Evolutionary conservation across 2,329 filamentous ascomycete genomes (phyloP), one percentile per base, ranked within the genome.

Genomic region (Didymella lethalis): DNA sequence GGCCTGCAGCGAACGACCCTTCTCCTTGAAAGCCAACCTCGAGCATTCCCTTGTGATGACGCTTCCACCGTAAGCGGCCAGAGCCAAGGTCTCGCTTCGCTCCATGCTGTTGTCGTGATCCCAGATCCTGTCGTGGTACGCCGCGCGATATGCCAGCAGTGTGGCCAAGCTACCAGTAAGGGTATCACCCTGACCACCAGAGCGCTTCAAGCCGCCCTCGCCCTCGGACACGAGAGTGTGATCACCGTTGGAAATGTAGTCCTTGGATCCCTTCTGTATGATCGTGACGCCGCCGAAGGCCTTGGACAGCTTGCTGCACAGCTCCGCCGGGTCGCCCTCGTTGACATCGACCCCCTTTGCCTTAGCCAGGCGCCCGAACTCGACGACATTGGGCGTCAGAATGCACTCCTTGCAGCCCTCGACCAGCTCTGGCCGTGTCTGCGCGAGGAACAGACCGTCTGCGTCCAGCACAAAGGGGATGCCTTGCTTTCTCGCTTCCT

Each of bases 121-220:
- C 94, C 94, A 98, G 4, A 97, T 77, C 28, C 84, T 83, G 57
- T 97, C 91, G 53, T 92, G 82, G 77, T 99, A 99, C 23, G 92
- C 92, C 75, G 88, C 89, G 61, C 94, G 85, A 88, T 94, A 99
- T 1, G 87, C 93, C 64, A 98, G 78, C 66, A 99, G 87, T 3
- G 95, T 98, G 1, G 91, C 95, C 64, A 99, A 81, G 32, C 88
- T 88, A 1, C 95, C 95, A 0, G 95, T 98, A 65, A 99, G 81
- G 4, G 95, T 98, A 79, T 99, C 95, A 1, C 95, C 95, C 79
- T 99, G 95, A 0, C 95, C 95, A 47, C 94, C 95, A 57, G 91
- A 94, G 64, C 95, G 84, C 85, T 99, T 99, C 76, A 88, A 79
- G 0, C 94, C 94, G 8, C 95, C 95, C 70, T 87, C 80, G 2